Percentiles rank a stretch among this genome's conserved stretches.
Evolutionary conservation across 176 grass and related monocot genomes (phyloP).

Genomic region (Aegilops sharonensis): DNA sequence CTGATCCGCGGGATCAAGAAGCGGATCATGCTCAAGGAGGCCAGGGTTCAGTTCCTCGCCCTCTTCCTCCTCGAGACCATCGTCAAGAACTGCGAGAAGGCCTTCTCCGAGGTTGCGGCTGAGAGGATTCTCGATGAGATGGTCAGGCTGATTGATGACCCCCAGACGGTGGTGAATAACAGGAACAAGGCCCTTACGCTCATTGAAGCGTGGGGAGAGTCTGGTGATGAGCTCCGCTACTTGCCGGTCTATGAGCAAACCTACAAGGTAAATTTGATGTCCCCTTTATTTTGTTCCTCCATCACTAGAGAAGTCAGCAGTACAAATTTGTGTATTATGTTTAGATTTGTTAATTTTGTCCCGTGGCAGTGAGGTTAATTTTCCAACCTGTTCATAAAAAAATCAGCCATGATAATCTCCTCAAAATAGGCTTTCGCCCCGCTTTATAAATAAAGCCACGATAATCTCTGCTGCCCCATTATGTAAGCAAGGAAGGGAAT

Average conservation of each 20-base stretch:
- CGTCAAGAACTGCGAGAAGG: constrained; percentile 94
- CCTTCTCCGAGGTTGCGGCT: constrained; percentile 86
- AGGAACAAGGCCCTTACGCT: constrained; percentile 75
- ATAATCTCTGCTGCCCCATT: constrained; percentile 14
- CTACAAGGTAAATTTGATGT: constrained; percentile 62
- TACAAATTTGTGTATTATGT: not conserved
- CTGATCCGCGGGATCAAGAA: constrained; percentile 87
- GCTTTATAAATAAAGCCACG: too few species aligned
- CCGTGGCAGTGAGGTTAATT: not conserved
- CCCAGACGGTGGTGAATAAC: constrained; percentile 85
- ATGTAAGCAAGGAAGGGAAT: not conserved
- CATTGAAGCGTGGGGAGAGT: constrained; percentile 87
- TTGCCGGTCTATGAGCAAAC: constrained; percentile 92
- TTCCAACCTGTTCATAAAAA: not conserved
- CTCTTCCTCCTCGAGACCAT: constrained; percentile 85
- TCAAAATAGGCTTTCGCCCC: too few species aligned
- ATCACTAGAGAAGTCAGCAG: not conserved
- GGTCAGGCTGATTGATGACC: constrained; percentile 89
- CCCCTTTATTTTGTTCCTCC: not conserved
- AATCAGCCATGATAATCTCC: not conserved
- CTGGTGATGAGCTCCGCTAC: constrained; percentile 83
- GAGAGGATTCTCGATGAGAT: constrained; percentile 92
- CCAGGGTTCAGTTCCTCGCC: constrained; percentile 73
- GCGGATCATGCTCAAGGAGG: constrained; percentile 83
- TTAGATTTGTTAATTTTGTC: not conserved